Evolutionary conservation across 257 asterid species (phyloP), one percentile per base, ranked within the genome.

Genomic region (Jasminum sambac): DNA sequence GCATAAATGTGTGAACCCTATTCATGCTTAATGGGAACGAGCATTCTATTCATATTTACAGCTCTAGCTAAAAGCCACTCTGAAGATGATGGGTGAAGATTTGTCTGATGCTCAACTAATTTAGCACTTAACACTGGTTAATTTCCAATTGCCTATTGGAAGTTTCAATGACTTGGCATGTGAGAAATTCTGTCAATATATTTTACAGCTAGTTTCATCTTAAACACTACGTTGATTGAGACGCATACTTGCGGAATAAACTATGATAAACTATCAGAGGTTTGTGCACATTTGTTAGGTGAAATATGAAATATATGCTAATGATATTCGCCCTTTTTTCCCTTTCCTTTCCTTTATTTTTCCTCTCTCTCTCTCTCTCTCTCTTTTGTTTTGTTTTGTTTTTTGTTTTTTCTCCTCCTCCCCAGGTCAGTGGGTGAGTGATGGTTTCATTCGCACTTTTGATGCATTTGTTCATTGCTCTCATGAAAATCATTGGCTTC

Each of bases 251-350:
- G 36, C 36, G 36, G 4, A 30, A 30, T 30, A 30, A 30, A 55
- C 5, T 26, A 55, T 23, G 14, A 25, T 38, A 23, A 24, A 64
- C n/a, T 64, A 52, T 16, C 64, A 14, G 76, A 63, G 71, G 37
- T 52, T 62, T 40, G 9, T 11, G 48, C 25, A 50, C 38, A 34
- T 46, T 46, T 66, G 26, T 0, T 9, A n/a, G n/a, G n/a, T n/a
- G n/a, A n/a, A 55, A 67, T 21, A 46, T 75, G 74, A 74, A 21
- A 74, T 38, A 42, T 65, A 34, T 70, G 60, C 66, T 58, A 0
- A 9, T 52, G 25, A 10, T 19, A 10, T 55, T 19, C 9, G 3
- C 36, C 36, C 36, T 30, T 30, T 30, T 30, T 30, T 30, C 36
- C 4, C 36, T 30, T 30, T 30, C 4, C 4, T 30, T 30, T 30